Conservation (phyloP, 768 basidiomycete species). For the Naematelia encephala region DNA sequence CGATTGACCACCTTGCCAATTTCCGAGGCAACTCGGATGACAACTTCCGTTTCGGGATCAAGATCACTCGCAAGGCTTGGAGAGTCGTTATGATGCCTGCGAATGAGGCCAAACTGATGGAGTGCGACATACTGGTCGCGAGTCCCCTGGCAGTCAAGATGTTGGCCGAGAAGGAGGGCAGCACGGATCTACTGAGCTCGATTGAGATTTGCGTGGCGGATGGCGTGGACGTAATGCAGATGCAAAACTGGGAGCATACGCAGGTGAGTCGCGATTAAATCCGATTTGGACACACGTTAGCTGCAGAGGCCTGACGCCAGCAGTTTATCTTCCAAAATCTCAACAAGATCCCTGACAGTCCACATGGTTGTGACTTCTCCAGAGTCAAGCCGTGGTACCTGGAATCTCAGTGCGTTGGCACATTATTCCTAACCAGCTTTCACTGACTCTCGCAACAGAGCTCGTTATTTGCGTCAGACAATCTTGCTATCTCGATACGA, state of each 20-base stretch:
- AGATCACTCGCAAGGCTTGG: constrained; percentile 85
- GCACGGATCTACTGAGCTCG: constrained; percentile 83
- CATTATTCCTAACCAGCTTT: not conserved
- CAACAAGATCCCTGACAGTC: constrained; percentile 87
- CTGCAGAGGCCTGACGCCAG: not conserved
- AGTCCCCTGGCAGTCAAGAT: constrained; percentile 88
- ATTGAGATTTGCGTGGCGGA: constrained; percentile 89
- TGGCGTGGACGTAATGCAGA: constrained; percentile 83
- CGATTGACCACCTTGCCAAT: constrained; percentile 82
- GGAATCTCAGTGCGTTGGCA: constrained; percentile 79
- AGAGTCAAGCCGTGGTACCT: constrained; percentile 98
- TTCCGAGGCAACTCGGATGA: constrained; percentile 98
- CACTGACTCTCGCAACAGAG: constrained; percentile 54
- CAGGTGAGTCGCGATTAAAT: constrained; percentile 60
- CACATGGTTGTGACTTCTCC: constrained; percentile 91
- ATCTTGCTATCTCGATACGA: constrained; percentile 83
- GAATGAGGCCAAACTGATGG: constrained; percentile 66
- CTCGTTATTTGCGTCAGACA: constrained; percentile 81
- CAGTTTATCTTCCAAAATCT: constrained; percentile 81
- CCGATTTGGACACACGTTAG: not conserved
- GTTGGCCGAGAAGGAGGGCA: constrained; percentile 94
- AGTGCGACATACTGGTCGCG: constrained; percentile 84
- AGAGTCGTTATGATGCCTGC: constrained; percentile 48
- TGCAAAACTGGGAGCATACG: constrained; percentile 99
- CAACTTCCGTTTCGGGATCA: constrained; percentile 85